A percentile compares a stretch with the other conserved stretches of the same genome.
Conservation (phyloP, 2,329 filamentous ascomycete genomes). For the Phialophora macrospora region DNA sequence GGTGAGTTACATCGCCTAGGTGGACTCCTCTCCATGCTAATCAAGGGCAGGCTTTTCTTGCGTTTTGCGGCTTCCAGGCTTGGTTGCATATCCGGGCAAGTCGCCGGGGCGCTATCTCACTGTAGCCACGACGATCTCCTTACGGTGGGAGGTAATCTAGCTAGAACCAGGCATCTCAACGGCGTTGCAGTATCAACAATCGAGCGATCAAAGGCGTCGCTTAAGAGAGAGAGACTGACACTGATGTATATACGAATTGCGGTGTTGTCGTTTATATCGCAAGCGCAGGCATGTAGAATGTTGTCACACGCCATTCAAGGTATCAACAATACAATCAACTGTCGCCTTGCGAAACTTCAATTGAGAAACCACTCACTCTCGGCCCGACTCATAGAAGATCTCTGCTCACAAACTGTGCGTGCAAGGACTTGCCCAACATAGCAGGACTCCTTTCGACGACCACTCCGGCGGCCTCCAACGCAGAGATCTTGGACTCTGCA, state of each 20-base stretch:
- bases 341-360: conserved; percentile 4
- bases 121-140: conserved; percentile 55
- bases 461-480: conserved; percentile 89
- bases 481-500: conserved; percentile 96
- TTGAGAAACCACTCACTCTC: conserved; percentile 6
- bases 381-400: conserved; percentile 75
- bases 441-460: conserved; percentile 96
- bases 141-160: not conserved
- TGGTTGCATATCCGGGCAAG: conserved; percentile 82
- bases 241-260: not conserved
- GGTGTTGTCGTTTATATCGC: not conserved
- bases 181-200: not conserved
- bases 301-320: conserved; percentile 20
- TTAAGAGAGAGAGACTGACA: not conserved
- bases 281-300: conserved; percentile 28
- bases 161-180: conserved; percentile 7
- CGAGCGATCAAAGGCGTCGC: not conserved
- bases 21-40: conserved; percentile 28
- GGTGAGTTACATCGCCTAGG: conserved; percentile 61
- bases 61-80: conserved; percentile 90
- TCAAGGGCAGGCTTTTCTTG: conserved; percentile 72
- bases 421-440: conserved; percentile 86
- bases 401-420: conserved; percentile 92
- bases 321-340: conserved; percentile 23
- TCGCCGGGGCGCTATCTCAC: conserved; percentile 79